Evolutionary conservation across 805 yeast genomes (phyloP).

Genomic region (Lipomyces spencermartinsiae): DNA sequence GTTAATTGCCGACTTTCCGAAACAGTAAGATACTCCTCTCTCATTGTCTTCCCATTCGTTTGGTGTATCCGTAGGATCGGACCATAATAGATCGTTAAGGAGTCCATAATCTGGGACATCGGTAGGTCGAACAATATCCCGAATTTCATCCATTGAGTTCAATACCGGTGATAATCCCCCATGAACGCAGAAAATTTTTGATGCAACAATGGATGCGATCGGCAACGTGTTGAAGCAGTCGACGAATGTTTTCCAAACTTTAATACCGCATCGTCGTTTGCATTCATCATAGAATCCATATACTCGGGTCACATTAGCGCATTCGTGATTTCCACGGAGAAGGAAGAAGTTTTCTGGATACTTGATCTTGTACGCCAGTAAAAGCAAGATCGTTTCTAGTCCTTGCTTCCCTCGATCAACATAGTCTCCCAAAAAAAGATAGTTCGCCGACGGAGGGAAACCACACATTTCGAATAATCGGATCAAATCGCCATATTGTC

Average conservation of each 20-base stretch:
- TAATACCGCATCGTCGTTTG: conserved; percentile 88
- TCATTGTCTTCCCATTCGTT: conserved; percentile 91
- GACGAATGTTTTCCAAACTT: conserved; percentile 91
- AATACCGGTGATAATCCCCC: conserved; percentile 83
- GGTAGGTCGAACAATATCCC: conserved; percentile 78
- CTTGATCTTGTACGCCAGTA: conserved; percentile 92
- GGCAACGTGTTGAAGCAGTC: conserved; percentile 97
- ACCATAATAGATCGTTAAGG: conserved; percentile 79
- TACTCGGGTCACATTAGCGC: conserved; percentile 94
- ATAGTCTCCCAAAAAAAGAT: conserved; percentile 92
- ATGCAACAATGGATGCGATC: conserved; percentile 93
- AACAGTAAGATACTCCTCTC: conserved; percentile 82
- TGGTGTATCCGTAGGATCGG: conserved; percentile 81
- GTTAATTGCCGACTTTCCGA: conserved; percentile 78
- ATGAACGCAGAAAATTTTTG: conserved; percentile 90
- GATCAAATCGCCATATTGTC: conserved; percentile 90
- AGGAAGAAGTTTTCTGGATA: conserved; percentile 95
- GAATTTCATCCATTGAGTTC: conserved; percentile 73
- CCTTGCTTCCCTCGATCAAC: conserved; percentile 98
- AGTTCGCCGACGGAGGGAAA: conserved; percentile 93
- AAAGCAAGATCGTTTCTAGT: conserved; percentile 83
- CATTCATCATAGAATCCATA: conserved; percentile 99
- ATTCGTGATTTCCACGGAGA: conserved; percentile 94
- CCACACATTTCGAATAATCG: conserved; percentile 95
- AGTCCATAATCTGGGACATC: conserved; percentile 86